phyloP scores from a whole-genome alignment of 2,329 filamentous ascomycete species.

The Pseudogymnoascus sp. region DNA sequence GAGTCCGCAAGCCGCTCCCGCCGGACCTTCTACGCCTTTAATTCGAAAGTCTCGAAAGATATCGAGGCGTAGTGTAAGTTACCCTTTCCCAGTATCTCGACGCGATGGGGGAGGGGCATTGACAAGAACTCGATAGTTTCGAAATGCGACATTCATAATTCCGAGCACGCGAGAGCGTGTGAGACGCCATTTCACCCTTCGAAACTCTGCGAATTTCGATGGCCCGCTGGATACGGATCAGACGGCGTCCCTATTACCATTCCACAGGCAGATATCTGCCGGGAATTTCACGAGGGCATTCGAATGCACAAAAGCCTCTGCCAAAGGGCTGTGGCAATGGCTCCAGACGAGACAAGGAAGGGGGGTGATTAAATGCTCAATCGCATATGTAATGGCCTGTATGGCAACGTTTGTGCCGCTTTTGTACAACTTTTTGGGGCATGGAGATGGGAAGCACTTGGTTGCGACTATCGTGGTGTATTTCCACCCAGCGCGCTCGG shows the following conservation, averaged over 20 bases:
- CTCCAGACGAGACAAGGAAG: constrained; percentile 65
- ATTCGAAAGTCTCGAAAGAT: constrained; percentile 18
- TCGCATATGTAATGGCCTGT: constrained; percentile 82
- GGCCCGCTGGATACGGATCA: constrained; percentile 14
- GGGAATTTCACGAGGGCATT: constrained; percentile 30
- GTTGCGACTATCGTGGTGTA: constrained; percentile 92
- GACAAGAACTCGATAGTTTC: constrained; percentile 44
- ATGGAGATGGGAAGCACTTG: constrained; percentile 86
- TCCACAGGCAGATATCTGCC: constrained; percentile 19
- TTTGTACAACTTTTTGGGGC: constrained; percentile 66
- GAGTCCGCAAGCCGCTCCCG: constrained; percentile 26
- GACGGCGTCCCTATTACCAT: constrained; percentile 13
- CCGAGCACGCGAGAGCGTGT: constrained; percentile 80
- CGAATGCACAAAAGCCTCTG: constrained; percentile 30
- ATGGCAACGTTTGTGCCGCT: constrained; percentile 75
- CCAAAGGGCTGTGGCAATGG: constrained; percentile 48
- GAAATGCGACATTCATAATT: constrained; percentile 80
- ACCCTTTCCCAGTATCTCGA: constrained; percentile 13
- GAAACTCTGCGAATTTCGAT: constrained; percentile 39
- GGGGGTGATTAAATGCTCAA: constrained; percentile 80
- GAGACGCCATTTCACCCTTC: constrained; percentile 71
- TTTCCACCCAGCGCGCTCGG: constrained; percentile 81
- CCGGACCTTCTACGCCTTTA: constrained; percentile 21
- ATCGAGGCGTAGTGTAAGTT: constrained; percentile 23
- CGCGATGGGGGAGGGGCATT: constrained; percentile 24